Evolutionary conservation across 1,284 basidiomycete species (phyloP).

Genomic region (Phellopilus nigrolimitatus): DNA sequence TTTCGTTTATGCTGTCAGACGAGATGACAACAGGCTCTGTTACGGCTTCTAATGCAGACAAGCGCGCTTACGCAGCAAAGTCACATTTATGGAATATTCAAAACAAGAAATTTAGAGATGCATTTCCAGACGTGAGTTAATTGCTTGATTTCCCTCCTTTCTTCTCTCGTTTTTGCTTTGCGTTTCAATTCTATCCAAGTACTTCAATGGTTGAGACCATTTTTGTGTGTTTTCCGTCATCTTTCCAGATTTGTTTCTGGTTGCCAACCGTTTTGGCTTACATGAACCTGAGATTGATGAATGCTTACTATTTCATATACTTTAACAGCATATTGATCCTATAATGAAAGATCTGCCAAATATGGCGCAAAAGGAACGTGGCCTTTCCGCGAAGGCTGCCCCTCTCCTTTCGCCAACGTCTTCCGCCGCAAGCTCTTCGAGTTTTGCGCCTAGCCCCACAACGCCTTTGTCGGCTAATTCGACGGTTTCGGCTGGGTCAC

Average conservation of each 20-base stretch:
- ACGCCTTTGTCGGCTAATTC: constrained; percentile 8
- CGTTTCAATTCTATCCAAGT: no score
- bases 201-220: no score
- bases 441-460: constrained; percentile 19
- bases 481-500: neutral
- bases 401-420: constrained; percentile 24
- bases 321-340: constrained; percentile 60
- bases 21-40: constrained; percentile 96
- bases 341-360: constrained; percentile 73
- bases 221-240: no score
- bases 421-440: constrained; percentile 21
- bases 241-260: no score
- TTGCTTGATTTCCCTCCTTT: constrained; percentile 9
- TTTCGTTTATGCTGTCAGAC: constrained; percentile 95
- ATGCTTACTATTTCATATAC: constrained; percentile 24
- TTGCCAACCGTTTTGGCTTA: neutral
- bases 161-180: neutral
- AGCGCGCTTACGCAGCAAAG: constrained; percentile 68
- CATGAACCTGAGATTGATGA: constrained; percentile 8
- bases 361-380: constrained; percentile 77
- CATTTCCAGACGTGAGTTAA: constrained; percentile 74
- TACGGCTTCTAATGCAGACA: constrained; percentile 76
- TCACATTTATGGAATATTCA: constrained; percentile 84
- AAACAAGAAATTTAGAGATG: constrained; percentile 78
- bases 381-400: constrained; percentile 35